Evolutionary conservation across 768 basidiomycete genomes (phyloP).

Genomic region (Termitomyces sp.): DNA sequence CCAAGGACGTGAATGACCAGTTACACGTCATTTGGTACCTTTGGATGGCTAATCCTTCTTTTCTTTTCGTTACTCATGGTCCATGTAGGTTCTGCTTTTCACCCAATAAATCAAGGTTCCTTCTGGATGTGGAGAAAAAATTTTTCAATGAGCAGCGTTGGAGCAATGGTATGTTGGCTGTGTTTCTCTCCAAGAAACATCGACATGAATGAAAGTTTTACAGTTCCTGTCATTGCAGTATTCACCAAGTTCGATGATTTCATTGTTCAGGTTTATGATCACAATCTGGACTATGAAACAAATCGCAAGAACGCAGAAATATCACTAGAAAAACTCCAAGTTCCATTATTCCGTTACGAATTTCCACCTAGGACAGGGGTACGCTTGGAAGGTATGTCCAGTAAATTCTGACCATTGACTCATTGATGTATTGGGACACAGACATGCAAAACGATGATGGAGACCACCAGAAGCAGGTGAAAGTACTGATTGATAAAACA

Average conservation of each 20-base stretch:
- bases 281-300: not conserved
- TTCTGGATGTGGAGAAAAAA: not conserved
- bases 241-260: conserved; percentile 1
- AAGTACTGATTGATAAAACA: not conserved
- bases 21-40: not conserved
- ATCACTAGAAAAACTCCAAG: not conserved
- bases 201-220: not conserved
- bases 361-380: not conserved
- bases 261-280: not conserved
- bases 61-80: not conserved
- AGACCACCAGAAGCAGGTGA: not conserved
- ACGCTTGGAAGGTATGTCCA: not conserved
- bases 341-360: not conserved
- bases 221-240: conserved; percentile 2
- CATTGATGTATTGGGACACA: not conserved
- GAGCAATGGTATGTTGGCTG: not conserved
- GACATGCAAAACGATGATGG: not conserved
- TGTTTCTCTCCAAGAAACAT: not conserved
- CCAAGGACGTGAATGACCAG: not conserved
- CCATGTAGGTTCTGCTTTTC: not conserved
- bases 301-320: not conserved
- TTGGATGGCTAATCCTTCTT: not conserved
- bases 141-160: not conserved
- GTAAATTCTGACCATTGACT: not conserved
- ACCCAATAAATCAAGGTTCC: not conserved